phyloP scores from a whole-genome alignment of 1,139 yeast genomes.

The Debaryomyces psychrophilus region DNA sequence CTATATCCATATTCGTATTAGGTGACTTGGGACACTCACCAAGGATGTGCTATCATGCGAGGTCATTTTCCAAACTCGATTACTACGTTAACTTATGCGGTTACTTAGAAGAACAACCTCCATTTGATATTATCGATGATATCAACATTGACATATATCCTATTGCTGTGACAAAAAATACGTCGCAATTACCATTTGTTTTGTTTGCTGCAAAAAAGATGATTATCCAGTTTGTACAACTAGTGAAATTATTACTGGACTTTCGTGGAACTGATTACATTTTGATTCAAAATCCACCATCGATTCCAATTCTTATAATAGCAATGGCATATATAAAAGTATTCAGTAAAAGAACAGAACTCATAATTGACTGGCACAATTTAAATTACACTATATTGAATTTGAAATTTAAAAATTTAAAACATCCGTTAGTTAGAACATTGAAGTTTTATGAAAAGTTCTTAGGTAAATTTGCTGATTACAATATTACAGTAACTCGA shows the following conservation, averaged over 20 bases:
- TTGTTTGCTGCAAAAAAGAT: conserved; percentile 66
- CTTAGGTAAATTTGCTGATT: conserved; percentile 59
- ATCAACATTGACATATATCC: conserved; percentile 55
- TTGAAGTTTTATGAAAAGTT: conserved; percentile 59
- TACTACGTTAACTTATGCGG: conserved; percentile 86
- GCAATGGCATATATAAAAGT: conserved; percentile 56
- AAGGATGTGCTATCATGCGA: conserved; percentile 89
- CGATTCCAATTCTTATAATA: conserved; percentile 76
- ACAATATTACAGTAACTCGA: conserved; percentile 80
- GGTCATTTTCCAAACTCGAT: conserved; percentile 69
- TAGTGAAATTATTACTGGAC: conserved; percentile 51
- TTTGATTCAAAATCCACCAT: conserved; percentile 93
- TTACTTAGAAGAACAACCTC: conserved; percentile 64
- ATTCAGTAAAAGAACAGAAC: conserved; percentile 58
- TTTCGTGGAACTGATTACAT: conserved; percentile 69
- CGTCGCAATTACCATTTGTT: conserved; percentile 52
- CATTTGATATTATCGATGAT: conserved; percentile 53
- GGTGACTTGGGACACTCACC: conserved; percentile 98
- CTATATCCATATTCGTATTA: conserved; percentile 76
- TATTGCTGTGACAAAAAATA: conserved; percentile 51
- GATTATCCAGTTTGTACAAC: conserved; percentile 50
- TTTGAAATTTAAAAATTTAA: conserved; percentile 55
- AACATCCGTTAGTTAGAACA: conserved; percentile 64
- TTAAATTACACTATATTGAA: conserved; percentile 84
- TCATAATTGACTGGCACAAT: conserved; percentile 96